Evolutionary conservation across 345 rosid species (phyloP).

Genomic region (Ailanthus altissimus): DNA sequence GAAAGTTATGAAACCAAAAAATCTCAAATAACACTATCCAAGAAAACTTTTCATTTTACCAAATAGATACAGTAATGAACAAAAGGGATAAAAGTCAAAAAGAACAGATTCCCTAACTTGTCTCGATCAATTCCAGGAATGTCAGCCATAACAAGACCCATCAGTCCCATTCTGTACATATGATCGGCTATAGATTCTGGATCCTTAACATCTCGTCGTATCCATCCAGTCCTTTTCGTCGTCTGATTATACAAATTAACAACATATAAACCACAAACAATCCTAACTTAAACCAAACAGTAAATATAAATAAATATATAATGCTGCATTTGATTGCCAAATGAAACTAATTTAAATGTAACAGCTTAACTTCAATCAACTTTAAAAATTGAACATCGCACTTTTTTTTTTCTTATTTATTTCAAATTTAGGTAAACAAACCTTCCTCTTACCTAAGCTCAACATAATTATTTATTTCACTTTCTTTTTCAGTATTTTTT

Average conservation of each 20-base stretch:
- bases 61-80: neutral
- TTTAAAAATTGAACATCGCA: neutral
- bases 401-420: neutral
- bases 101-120: constrained; percentile 47
- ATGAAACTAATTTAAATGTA: neutral
- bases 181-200: constrained; percentile 94
- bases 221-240: constrained; percentile 94
- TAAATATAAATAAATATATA: neutral
- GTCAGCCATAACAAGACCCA: constrained; percentile 79
- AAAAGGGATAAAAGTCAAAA: neutral
- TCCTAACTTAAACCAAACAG: neutral
- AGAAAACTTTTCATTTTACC: neutral
- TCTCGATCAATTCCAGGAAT: constrained; percentile 81
- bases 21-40: neutral
- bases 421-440: no score
- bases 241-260: constrained; percentile 43
- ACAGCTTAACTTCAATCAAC: neutral
- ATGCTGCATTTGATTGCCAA: neutral
- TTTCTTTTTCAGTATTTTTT: no score
- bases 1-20: constrained; percentile 18
- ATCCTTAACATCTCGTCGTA: constrained; percentile 61
- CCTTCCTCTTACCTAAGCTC: no score
- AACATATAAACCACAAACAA: neutral
- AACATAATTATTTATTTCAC: no score
- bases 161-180: constrained; percentile 95